Evolutionary conservation across 108 stramenopile genomes (phyloP), one percentile per base, ranked within the genome.

Genomic region (Skeletonema marinoi): DNA sequence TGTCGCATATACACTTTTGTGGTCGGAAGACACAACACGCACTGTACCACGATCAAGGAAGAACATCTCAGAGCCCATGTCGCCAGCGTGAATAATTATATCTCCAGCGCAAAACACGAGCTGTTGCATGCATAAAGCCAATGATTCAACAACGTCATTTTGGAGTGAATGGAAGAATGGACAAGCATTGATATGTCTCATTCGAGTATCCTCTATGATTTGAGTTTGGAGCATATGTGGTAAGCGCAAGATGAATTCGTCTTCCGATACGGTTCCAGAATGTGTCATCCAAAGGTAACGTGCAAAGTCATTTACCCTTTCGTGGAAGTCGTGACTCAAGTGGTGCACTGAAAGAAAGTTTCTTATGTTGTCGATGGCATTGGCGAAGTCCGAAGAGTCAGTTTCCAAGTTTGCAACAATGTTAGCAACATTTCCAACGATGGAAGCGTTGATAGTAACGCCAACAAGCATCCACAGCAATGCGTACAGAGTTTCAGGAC

Each of bases 41-140:
- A 86, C 87, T 32, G 54, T 79, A 10, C 88, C 88, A 38, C 62
- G 32, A 17, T 78, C 74, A 32, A 89, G 54, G 59, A 89, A 89
- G 83, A 81, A 87, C 87, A 89, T 89, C 35, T 80, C 78, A 44
- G 75, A 74, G 11, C 87, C 87, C 64, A 86, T 78, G 58, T 90
- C 89, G 38, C 84, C 87, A 66, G 62, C 56, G 50, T 79, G 76
- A 10, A 83, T 36, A 66, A 90, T 66, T 6, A 78, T 71, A 51
- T 90, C 87, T 41, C 75, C 81, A 9, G 70, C 70, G 12, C 69
- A 67, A 50, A 76, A 90, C 31, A 81, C 48, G 6, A 51, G 58
- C 13, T 73, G 71, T 63, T 46, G 65, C 48, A 90, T 50, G 25
- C 78, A 62, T n/a, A 86, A 32, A 3, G 86, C 68, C 12, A 90